Percentiles rank a stretch among this genome's conserved stretches.
Conservation (phyloP, 2,329 filamentous ascomycete species). For the Alternaria rosae region DNA sequence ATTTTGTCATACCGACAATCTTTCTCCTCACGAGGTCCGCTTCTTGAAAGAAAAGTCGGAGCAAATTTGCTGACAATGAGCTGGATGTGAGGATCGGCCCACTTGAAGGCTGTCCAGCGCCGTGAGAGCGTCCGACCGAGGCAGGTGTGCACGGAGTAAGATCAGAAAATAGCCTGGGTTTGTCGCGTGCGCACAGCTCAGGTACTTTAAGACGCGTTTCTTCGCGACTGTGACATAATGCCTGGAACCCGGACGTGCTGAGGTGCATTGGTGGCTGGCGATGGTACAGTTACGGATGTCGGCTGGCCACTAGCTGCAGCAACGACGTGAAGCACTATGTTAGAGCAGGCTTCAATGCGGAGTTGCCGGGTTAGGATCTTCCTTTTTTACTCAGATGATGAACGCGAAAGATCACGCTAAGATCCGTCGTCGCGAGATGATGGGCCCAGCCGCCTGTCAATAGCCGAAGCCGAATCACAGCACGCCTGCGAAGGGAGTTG, state of each 20-base stretch:
- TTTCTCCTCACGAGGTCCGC: constrained; percentile 19
- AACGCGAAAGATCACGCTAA: constrained; percentile 38
- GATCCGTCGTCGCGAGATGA: constrained; percentile 28
- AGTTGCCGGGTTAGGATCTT: constrained; percentile 30
- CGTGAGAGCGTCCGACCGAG: constrained; percentile 20
- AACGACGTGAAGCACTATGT: constrained; percentile 17
- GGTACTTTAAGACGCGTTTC: constrained; percentile 39
- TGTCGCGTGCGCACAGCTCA: constrained; percentile 41
- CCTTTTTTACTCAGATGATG: constrained; percentile 32
- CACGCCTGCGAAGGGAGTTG: constrained; percentile 17
- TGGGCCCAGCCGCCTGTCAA: constrained; percentile 36
- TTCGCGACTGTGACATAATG: constrained; percentile 44
- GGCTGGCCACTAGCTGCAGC: constrained; percentile 43
- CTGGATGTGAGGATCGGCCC: constrained; percentile 18
- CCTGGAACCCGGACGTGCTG: constrained; percentile 26
- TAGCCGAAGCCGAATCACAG: constrained; percentile 34
- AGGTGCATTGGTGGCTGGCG: constrained; percentile 32
- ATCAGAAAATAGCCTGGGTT: constrained; percentile 38
- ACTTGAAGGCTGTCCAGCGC: constrained; percentile 31
- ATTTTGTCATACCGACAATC: constrained; percentile 29
- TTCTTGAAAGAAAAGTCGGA: constrained; percentile 30
- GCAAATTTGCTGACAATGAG: constrained; percentile 35
- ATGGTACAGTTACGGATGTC: constrained; percentile 34
- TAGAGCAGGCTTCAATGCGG: constrained; percentile 23
- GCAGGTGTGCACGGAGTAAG: constrained; percentile 33